Evolutionary conservation across 768 basidiomycete genomes (phyloP).

Genomic region (Termitomyces sp.): DNA sequence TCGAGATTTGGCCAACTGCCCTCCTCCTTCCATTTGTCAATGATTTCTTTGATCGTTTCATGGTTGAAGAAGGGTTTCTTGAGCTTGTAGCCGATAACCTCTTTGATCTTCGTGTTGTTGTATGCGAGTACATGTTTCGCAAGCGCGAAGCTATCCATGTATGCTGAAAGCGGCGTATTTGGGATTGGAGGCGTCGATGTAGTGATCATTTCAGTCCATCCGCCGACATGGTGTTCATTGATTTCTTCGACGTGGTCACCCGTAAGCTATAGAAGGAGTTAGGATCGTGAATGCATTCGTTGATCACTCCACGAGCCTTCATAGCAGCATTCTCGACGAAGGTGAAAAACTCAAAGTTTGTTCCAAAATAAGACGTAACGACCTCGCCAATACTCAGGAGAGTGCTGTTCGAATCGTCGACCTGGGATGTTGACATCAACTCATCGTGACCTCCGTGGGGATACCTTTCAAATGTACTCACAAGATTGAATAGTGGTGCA

Average conservation of each 20-base stretch:
- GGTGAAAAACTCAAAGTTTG: constrained; percentile 77
- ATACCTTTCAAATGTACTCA: constrained; percentile 23
- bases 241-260: constrained; percentile 77
- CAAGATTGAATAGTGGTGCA: constrained; percentile 82
- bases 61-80: constrained; percentile 57
- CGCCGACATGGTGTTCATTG: constrained; percentile 77
- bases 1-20: constrained; percentile 46
- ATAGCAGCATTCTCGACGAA: constrained; percentile 60
- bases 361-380: constrained; percentile 68
- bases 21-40: constrained; percentile 79
- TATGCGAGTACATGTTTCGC: constrained; percentile 66
- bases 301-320: constrained; percentile 39
- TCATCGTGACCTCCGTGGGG: not conserved
- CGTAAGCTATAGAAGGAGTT: constrained; percentile 40
- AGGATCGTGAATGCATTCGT: not conserved
- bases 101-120: constrained; percentile 68
- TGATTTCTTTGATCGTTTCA: constrained; percentile 58
- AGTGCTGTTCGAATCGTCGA: constrained; percentile 72
- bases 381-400: constrained; percentile 59
- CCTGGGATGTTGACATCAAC: constrained; percentile 28
- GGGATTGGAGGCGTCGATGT: constrained; percentile 65
- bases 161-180: constrained; percentile 69
- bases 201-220: constrained; percentile 78
- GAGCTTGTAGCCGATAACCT: constrained; percentile 63
- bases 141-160: constrained; percentile 71